Evolutionary conservation across 805 yeast species (phyloP).

Genomic region (Starmera quercuum): DNA sequence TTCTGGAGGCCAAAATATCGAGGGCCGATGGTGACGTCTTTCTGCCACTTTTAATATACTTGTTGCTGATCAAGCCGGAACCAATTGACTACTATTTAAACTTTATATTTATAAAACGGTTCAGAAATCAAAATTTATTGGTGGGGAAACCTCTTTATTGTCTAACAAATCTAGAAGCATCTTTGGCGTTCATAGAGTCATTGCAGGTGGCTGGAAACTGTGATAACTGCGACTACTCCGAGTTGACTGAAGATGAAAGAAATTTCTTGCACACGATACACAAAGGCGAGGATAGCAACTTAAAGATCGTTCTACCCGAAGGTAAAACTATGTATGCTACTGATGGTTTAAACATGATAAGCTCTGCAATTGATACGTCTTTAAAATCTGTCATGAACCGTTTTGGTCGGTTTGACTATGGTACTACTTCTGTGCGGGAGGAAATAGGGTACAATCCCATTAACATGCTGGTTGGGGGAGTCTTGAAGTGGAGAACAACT

Average conservation of each 20-base stretch:
- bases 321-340: background rate
- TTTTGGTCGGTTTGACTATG: constrained; percentile 6
- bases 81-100: constrained; percentile 13
- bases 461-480: constrained; percentile 14
- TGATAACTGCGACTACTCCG: background rate
- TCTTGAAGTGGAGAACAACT: constrained; percentile 14
- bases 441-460: constrained; percentile 11
- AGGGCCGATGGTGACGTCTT: constrained; percentile 15
- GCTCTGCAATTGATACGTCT: constrained; percentile 4
- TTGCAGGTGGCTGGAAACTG: background rate
- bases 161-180: constrained; percentile 20
- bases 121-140: constrained; percentile 12
- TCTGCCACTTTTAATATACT: constrained; percentile 16
- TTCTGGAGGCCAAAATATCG: constrained; percentile 2
- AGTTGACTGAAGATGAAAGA: background rate
- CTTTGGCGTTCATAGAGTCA: constrained; percentile 12
- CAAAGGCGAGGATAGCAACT: background rate
- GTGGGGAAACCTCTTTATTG: constrained; percentile 14
- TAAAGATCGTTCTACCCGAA: background rate
- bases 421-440: constrained; percentile 7
- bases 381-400: constrained; percentile 2
- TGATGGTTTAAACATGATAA: constrained; percentile 1
- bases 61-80: constrained; percentile 9
- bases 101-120: constrained; percentile 14
- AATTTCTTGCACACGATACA: background rate